Base-by-base conservation (phyloP, 2,329 filamentous ascomycete genomes). In the Arthrobotrys iridis region DNA sequence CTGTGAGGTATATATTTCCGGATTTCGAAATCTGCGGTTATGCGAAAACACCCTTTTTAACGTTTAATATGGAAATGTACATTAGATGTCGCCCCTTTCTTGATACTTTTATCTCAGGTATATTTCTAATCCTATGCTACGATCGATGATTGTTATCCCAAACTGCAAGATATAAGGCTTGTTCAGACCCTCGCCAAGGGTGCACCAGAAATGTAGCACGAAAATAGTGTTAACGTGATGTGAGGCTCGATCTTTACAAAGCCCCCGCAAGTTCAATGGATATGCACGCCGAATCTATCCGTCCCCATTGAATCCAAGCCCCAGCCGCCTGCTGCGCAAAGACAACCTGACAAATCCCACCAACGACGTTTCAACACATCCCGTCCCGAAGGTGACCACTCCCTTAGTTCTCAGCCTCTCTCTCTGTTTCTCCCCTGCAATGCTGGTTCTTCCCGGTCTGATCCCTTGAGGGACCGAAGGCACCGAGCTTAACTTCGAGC, bases 361-460 rank as follows among this genome's bases (percentile, higher is more conserved):
- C 33, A 40, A 67, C 63, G 50, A 67, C 63, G 50, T 57, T 41
- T 45, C 63, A 67, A 67, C 63, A 59, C 63, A 67, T 58, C n/a
- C 33, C 15, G 24, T 18, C 33, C 8, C 20, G 26, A n/a, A n/a
- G n/a, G n/a, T n/a, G n/a, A n/a, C n/a, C n/a, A n/a, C 58, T 62
- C 63, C 63, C 15, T 58, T 28, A 11, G 10, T 57, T 59, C 37
- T 67, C 63, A 67, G 63, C 63, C 63, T 67, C 46, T 33, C 58
- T 20, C 58, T 10, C n/a, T 5, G 11, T 4, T 18, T 43, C 15
- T n/a, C 5, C 30, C 35, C n/a, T n/a, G n/a, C n/a, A n/a, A n/a
- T n/a, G n/a, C n/a, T n/a, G n/a, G n/a, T n/a, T n/a, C n/a, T n/a
- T n/a, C n/a, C n/a, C n/a, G n/a, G n/a, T n/a, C n/a, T n/a, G n/a